Evolutionary conservation across 2,329 filamentous ascomycete genomes (phyloP), one percentile per base, ranked within the genome.

Genomic region (Phialocephala subalpina): DNA sequence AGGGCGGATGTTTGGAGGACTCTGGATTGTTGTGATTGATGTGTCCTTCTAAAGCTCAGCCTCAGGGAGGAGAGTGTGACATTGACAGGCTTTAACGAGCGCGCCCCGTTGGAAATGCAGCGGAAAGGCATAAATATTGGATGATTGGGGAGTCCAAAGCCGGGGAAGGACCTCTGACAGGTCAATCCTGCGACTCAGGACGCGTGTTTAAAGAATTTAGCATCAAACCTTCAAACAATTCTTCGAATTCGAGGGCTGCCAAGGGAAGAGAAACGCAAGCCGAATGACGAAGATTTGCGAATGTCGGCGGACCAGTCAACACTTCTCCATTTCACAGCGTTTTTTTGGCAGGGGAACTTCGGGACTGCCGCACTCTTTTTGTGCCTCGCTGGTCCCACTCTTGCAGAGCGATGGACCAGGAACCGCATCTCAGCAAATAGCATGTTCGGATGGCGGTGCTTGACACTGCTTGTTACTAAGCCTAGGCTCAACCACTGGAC

Each of bases 31-130:
- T 72, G 70, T 64, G 62, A 67, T 68, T 71, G 73, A 78, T 73
- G 74, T 78, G 77, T 73, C 75, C 74, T 76, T 65, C 65, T 71
- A 29, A 65, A 60, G 63, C 69, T 75, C 69, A 73, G 70, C 69
- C 73, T 69, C 65, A 71, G 64, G 62, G 65, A 59, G 62, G 66
- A 60, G 59, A 67, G 66, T 61, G 67, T 60, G 59, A 67, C 69
- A 70, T 64, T 42, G 66, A 68, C 69, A 70, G 70, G 72, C 67
- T 61, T 73, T 74, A 76, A 75, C 69, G 72, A 72, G 66, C 62
- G 65, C 67, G 67, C 66, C 66, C 69, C 69, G 64, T 70, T 62
- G 61, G 70, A 67, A 68, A 69, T 29, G 58, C 55, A 72, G 64
- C 69, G 73, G 61, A 75, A 65, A 73, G 72, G 65, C 72, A 73